Percentiles rank a stretch among this genome's conserved stretches.
phyloP scores from a whole-genome alignment of 805 yeast genomes.

The Saccharomycodes ludwigii region DNA sequence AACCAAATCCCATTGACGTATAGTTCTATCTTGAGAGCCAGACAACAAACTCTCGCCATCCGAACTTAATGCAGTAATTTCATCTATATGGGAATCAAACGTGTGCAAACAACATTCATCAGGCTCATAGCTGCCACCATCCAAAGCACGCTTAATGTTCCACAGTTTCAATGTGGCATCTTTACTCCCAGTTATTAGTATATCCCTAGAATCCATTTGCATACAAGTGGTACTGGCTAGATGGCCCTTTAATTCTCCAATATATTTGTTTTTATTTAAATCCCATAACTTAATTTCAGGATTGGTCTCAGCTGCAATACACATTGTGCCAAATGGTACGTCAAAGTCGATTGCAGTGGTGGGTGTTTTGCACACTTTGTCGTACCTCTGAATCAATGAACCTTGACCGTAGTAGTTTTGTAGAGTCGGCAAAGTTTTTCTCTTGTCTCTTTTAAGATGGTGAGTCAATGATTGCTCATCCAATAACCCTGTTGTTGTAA shows the following conservation, averaged over 20 bases:
- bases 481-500: constrained; percentile 9
- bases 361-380: constrained; percentile 37
- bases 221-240: constrained; percentile 43
- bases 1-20: constrained; percentile 63
- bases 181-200: constrained; percentile 38
- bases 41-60: constrained; percentile 43
- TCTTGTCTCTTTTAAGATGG: constrained; percentile 13
- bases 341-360: constrained; percentile 56
- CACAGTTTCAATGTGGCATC: constrained; percentile 55
- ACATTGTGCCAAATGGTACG: constrained; percentile 62
- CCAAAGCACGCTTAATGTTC: constrained; percentile 31
- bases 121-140: constrained; percentile 11
- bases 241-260: constrained; percentile 49
- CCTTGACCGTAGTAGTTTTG: constrained; percentile 57
- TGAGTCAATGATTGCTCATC: no score
- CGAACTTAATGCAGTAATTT: constrained; percentile 49
- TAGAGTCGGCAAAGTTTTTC: constrained; percentile 48
- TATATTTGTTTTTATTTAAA: constrained; percentile 39
- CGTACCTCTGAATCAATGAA: constrained; percentile 34
- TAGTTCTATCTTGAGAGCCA: constrained; percentile 60
- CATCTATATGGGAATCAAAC: constrained; percentile 56
- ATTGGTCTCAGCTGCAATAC: constrained; percentile 60
- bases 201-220: constrained; percentile 42
- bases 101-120: constrained; percentile 19
- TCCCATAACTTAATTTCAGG: constrained; percentile 81